Evolutionary conservation across 495 filamentous ascomycete genomes (phyloP).

Genomic region (Immersiella caudata): DNA sequence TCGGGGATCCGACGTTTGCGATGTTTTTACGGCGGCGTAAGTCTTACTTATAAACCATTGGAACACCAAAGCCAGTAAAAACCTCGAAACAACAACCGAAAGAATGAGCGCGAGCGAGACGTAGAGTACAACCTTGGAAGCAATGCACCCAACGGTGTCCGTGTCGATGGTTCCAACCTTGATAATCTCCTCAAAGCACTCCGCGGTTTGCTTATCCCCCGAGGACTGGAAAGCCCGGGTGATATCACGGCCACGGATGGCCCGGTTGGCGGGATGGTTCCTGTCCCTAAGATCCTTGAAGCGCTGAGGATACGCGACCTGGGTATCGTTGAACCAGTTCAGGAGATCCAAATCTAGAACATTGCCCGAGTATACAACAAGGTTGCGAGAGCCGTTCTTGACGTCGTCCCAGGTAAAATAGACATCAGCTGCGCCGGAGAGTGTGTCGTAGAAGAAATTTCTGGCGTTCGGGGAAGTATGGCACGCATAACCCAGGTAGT

Average conservation of each 20-base stretch:
- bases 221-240: slow-evolving; percentile 81
- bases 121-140: slow-evolving; percentile 95
- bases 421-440: slow-evolving; percentile 58
- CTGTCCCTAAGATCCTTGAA: slow-evolving; percentile 75
- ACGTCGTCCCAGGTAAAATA: slow-evolving; percentile 97
- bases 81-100: slow-evolving; percentile 83
- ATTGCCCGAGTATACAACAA: slow-evolving; percentile 90
- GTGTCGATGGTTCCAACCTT: slow-evolving; percentile 96
- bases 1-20: slow-evolving; percentile 67
- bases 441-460: slow-evolving; percentile 76
- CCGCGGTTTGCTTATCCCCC: slow-evolving; percentile 75
- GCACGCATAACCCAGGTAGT: slow-evolving; percentile 86
- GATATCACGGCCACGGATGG: slow-evolving; percentile 83
- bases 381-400: slow-evolving; percentile 82
- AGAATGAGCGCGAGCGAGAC: slow-evolving; percentile 92
- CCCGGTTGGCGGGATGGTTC: slow-evolving; percentile 59
- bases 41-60: slow-evolving; percentile 90
- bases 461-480: slow-evolving; percentile 74
- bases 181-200: slow-evolving; percentile 89
- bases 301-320: slow-evolving; percentile 75
- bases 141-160: slow-evolving; percentile 95
- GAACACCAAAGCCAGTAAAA: slow-evolving; percentile 86
- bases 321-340: slow-evolving; percentile 81
- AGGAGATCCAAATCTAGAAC: slow-evolving; percentile 93
- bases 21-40: slow-evolving; percentile 78